phyloP scores from a whole-genome alignment of 2,329 filamentous ascomycete genomes.

The Cladosporium austrohemisphaericum region DNA sequence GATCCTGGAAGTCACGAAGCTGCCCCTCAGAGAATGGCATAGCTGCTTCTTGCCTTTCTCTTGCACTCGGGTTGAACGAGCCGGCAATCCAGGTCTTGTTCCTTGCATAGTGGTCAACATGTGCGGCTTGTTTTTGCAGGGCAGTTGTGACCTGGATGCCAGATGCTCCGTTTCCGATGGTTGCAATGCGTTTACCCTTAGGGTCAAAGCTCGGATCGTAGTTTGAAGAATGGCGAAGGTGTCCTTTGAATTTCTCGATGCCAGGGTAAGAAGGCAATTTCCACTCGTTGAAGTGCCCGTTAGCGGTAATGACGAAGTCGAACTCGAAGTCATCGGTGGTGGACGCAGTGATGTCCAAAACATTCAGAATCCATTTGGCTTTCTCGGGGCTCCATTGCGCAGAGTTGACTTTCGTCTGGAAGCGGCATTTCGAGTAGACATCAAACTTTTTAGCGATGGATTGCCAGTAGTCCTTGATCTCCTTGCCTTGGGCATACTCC shows the following conservation, averaged over 20 bases:
- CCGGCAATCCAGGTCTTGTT: slow-evolving; percentile 66
- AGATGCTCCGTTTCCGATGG: slow-evolving; percentile 43
- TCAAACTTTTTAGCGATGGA: slow-evolving; percentile 59
- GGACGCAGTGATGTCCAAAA: slow-evolving; percentile 39
- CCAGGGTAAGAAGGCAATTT: slow-evolving; percentile 57
- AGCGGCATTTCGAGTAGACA: slow-evolving; percentile 57
- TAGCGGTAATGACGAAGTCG: slow-evolving; percentile 61
- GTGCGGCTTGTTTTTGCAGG: slow-evolving; percentile 44
- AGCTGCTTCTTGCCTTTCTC: slow-evolving; percentile 50
- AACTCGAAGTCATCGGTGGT: slow-evolving; percentile 40
- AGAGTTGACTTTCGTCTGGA: slow-evolving; percentile 54
- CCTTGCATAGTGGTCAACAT: slow-evolving; percentile 62
- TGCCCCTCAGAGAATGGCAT: slow-evolving; percentile 55
- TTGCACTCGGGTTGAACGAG: slow-evolving; percentile 54
- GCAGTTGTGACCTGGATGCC: slow-evolving; percentile 45
- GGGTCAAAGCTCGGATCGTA: slow-evolving; percentile 36
- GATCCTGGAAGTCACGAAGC: slow-evolving; percentile 56
- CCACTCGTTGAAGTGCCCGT: slow-evolving; percentile 65
- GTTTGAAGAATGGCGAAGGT: slow-evolving; percentile 37
- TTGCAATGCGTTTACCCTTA: slow-evolving; percentile 37
- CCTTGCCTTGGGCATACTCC: slow-evolving; percentile 61
- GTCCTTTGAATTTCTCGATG: slow-evolving; percentile 37
- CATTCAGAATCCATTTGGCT: slow-evolving; percentile 56
- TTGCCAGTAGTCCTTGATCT: slow-evolving; percentile 67
- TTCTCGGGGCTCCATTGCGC: slow-evolving; percentile 53